phyloP scores from a whole-genome alignment of 225 moss, liverwort and hornwort species.

The Physcomitrellopsis africana region DNA sequence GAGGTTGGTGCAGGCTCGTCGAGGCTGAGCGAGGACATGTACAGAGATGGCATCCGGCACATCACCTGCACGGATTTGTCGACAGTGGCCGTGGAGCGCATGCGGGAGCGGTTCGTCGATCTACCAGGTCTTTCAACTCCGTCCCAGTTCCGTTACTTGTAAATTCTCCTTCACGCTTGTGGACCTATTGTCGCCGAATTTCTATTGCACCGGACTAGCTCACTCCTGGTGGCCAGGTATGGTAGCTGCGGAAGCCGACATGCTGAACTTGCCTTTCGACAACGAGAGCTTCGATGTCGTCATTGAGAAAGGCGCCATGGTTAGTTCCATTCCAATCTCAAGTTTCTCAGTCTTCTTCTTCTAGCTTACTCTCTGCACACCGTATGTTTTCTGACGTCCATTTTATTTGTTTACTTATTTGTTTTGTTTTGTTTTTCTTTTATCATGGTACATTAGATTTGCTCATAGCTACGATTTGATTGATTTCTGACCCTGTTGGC shows the following conservation, averaged over 20 bases:
- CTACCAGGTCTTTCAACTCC: slow-evolving; percentile 44
- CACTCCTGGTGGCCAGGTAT: slow-evolving; percentile 51
- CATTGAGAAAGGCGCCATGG: slow-evolving; percentile 92
- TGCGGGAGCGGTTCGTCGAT: slow-evolving; percentile 58
- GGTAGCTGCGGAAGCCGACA: slow-evolving; percentile 75
- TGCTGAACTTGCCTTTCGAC: slow-evolving; percentile 82
- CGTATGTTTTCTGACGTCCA: background rate
- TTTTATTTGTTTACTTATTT: background rate
- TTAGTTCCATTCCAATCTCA: slow-evolving; percentile 39
- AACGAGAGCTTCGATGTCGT: slow-evolving; percentile 81
- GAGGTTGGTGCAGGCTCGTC: slow-evolving; percentile 92
- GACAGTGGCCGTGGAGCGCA: slow-evolving; percentile 63
- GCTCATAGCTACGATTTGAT: background rate
- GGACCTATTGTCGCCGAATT: background rate
- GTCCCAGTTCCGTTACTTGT: slow-evolving; percentile 5
- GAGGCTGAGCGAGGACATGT: slow-evolving; percentile 78
- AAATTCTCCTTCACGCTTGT: background rate
- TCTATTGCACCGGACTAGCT: slow-evolving; percentile 1
- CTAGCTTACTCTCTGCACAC: background rate
- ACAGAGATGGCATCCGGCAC: slow-evolving; percentile 74
- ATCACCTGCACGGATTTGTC: slow-evolving; percentile 90
- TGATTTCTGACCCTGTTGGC: slow-evolving; percentile 45
- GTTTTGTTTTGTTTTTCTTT: too few relatives aligned
- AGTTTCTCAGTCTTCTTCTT: background rate
- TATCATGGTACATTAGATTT: background rate